Evolutionary conservation across 2,329 filamentous ascomycete species (phyloP).

Genomic region (Pseudocercospora cruenta): DNA sequence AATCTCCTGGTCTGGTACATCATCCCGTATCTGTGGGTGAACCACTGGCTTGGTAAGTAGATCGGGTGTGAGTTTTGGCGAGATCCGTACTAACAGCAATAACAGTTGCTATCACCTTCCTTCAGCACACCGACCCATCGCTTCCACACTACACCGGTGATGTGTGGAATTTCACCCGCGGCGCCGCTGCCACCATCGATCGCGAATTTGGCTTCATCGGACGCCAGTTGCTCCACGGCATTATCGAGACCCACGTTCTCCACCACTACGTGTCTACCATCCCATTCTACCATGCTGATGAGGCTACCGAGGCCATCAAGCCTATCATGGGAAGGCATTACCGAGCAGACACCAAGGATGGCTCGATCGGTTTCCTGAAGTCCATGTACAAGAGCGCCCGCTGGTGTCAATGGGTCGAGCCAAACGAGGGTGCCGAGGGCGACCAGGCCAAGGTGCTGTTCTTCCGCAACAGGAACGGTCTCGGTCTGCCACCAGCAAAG

Average conservation of each 20-base stretch:
- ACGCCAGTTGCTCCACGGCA: slow-evolving; percentile 86
- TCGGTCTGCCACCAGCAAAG: slow-evolving; percentile 64
- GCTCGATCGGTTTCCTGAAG: slow-evolving; percentile 79
- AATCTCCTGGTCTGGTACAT: slow-evolving; percentile 96
- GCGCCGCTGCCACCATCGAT: slow-evolving; percentile 93
- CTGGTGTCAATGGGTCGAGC: slow-evolving; percentile 97
- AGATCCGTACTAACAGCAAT: slow-evolving; percentile 9
- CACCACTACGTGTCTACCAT: slow-evolving; percentile 97
- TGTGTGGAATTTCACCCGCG: slow-evolving; percentile 90
- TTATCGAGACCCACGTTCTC: slow-evolving; percentile 95
- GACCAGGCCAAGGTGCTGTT: slow-evolving; percentile 85
- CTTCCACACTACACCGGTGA: slow-evolving; percentile 88
- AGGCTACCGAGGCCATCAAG: slow-evolving; percentile 93
- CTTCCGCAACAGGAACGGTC: slow-evolving; percentile 91
- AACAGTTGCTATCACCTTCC: slow-evolving; percentile 90
- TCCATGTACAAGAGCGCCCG: slow-evolving; percentile 80
- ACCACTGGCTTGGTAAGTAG: slow-evolving; percentile 94
- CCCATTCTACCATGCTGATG: slow-evolving; percentile 91
- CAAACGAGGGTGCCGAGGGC: slow-evolving; percentile 76
- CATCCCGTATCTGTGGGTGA: slow-evolving; percentile 93
- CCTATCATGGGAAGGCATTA: slow-evolving; percentile 95
- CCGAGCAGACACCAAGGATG: slow-evolving; percentile 76
- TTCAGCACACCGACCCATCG: slow-evolving; percentile 94
- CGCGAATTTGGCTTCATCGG: slow-evolving; percentile 97
- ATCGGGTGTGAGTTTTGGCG: background rate